phyloP scores from a whole-genome alignment of 2,329 filamentous ascomycete genomes.

The Fonsecaea pugnacius region DNA sequence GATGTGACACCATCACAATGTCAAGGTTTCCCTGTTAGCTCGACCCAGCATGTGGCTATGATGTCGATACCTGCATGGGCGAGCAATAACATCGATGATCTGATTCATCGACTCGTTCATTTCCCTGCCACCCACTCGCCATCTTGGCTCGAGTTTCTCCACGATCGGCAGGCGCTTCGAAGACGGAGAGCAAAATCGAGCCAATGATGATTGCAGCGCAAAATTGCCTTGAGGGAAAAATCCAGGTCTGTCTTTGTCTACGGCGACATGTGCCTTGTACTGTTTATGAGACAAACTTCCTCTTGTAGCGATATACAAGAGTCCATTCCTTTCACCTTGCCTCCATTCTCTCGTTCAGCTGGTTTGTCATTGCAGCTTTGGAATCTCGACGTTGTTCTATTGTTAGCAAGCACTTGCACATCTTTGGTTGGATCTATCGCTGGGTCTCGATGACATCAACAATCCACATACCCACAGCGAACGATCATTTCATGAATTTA shows the following conservation, averaged over 20 bases:
- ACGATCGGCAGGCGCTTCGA: conserved; percentile 20
- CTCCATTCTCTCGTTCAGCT: conserved; percentile 4
- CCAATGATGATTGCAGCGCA: conserved; percentile 23
- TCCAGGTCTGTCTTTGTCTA: conserved; percentile 6
- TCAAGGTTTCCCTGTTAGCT: conserved; percentile 4
- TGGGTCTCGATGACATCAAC: conserved; percentile 20
- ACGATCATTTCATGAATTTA: not conserved
- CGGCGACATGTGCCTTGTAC: conserved; percentile 19
- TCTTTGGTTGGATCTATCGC: not conserved
- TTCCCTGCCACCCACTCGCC: conserved; percentile 40
- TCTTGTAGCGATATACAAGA: conserved; percentile 1
- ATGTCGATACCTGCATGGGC: conserved; percentile 5
- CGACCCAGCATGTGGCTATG: conserved; percentile 7
- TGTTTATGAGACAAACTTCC: not conserved
- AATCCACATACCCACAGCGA: conserved; percentile 8
- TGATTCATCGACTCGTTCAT: conserved; percentile 47
- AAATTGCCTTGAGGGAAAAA: conserved; percentile 15
- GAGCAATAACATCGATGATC: conserved; percentile 6
- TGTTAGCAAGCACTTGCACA: not conserved
- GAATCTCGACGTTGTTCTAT: not conserved
- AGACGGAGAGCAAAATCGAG: not conserved
- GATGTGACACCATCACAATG: conserved; percentile 4
- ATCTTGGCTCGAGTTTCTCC: conserved; percentile 46
- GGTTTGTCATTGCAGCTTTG: not conserved
- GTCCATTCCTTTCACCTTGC: not conserved